Base-by-base conservation (phyloP, 148 eudicot species). In the Pouteria glomerata region DNA sequence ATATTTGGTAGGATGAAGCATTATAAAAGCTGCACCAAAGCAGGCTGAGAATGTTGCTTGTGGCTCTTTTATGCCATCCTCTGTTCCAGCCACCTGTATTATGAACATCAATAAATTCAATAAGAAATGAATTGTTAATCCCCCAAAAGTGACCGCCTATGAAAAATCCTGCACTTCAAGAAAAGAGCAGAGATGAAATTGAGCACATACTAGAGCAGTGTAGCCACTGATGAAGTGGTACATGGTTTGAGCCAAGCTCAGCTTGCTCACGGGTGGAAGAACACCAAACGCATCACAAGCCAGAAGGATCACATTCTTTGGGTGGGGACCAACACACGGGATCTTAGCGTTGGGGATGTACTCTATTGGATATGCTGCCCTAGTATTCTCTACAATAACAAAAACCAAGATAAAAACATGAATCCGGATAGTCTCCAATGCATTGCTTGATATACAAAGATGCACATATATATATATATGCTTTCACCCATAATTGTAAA, bases 171-270 rank as follows among this genome's bases (percentile, higher is more conserved):
- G n/a, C n/a, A n/a, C n/a, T n/a, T n/a, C n/a, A n/a, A n/a, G n/a
- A n/a, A n/a, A n/a, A n/a, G n/a, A n/a, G n/a, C n/a, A n/a, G n/a
- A n/a, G n/a, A n/a, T n/a, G n/a, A n/a, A n/a, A n/a, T n/a, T 16
- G 30, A 47, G 29, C 58, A 50, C 63, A 48, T 77, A 90, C 96
- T 78, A 88, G 80, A 76, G 96, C 96, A 3, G 96, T 90, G 79
- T 90, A 90, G 81, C 96, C 96, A 23, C 96, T 90, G 78, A 90
- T 90, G 83, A 90, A 90, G 72, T 90, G 96, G 69, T 90, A 90
- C 96, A 90, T 90, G 47, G 96, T 88, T 67, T 90, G 96, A 27
- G 90, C 82, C 68, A 90, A 70, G 88, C 56, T 88, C 47, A 90
- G 82, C 86, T 84, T 88, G 86, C 96, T 90, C 66, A 90, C 96